phyloP scores from a whole-genome alignment of 805 yeast genomes.

The Naumovozyma dairenensis region DNA sequence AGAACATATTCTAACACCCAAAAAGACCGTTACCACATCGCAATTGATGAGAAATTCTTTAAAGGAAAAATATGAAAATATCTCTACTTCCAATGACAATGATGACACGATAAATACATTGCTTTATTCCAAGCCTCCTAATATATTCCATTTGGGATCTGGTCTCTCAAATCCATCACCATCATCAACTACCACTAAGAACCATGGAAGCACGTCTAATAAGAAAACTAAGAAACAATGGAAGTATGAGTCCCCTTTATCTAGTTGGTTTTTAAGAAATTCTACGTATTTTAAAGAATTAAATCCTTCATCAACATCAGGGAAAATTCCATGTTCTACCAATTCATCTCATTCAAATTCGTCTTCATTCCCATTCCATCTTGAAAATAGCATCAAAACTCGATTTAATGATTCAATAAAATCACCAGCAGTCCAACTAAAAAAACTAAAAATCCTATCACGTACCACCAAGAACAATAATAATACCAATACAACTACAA shows the following conservation, averaged over 20 bases:
- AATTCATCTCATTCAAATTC: too few species aligned
- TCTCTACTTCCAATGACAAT: constrained; percentile 3
- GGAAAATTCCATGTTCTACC: constrained; percentile 1
- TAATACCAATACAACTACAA: too few species aligned
- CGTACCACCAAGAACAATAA: constrained; percentile 14
- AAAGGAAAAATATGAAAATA: too few species aligned
- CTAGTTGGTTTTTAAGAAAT: constrained; percentile 27
- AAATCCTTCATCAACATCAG: constrained; percentile 2
- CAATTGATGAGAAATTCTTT: constrained; percentile 2
- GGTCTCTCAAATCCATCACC: constrained; percentile 13
- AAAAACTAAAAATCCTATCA: constrained; percentile 19
- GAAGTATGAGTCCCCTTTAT: constrained; percentile 28
- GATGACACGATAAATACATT: constrained; percentile 13
- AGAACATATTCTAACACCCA: constrained; percentile 17
- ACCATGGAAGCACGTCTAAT: not conserved
- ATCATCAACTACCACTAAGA: not conserved
- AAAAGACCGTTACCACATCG: constrained; percentile 3
- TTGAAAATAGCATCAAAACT: too few species aligned
- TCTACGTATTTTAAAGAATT: constrained; percentile 20
- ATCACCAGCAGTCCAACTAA: constrained; percentile 21
- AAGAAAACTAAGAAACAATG: constrained; percentile 11
- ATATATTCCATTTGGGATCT: constrained; percentile 17
- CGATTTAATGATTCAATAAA: constrained; percentile 10
- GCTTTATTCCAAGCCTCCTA: constrained; percentile 22
- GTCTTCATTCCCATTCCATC: too few species aligned